Conservation (phyloP, 768 basidiomycete species). For the Pleurotus giganteus region DNA sequence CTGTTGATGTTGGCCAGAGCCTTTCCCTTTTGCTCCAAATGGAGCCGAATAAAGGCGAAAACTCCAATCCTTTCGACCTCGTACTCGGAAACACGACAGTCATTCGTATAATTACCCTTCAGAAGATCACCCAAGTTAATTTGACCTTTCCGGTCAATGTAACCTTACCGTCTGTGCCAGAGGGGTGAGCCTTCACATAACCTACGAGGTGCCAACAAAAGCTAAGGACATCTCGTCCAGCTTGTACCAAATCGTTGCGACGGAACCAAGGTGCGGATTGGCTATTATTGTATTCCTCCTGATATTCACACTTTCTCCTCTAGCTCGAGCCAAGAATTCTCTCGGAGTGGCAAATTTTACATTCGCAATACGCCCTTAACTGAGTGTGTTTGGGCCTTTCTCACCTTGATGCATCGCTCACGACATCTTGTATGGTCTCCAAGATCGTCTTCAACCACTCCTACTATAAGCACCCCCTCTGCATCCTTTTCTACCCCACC, state of each 20-base stretch:
- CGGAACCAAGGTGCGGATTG: background rate
- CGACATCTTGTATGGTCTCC: too few relatives aligned
- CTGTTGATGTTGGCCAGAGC: background rate
- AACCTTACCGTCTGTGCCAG: background rate
- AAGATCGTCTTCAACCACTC: too few relatives aligned
- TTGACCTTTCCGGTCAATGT: background rate
- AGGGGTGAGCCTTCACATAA: background rate
- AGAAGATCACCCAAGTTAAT: too few relatives aligned
- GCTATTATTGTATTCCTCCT: background rate
- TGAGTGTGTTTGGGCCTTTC: too few relatives aligned
- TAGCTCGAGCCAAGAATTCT: too few relatives aligned
- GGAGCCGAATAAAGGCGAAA: background rate
- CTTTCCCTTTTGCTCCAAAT: background rate
- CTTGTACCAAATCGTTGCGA: background rate
- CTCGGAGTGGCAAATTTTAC: too few relatives aligned
- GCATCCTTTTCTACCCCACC: background rate
- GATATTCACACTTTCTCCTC: too few relatives aligned
- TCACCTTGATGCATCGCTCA: too few relatives aligned
- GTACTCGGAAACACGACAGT: background rate
- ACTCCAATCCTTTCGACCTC: background rate
- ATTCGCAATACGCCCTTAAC: too few relatives aligned
- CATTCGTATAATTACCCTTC: background rate
- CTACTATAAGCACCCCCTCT: too few relatives aligned
- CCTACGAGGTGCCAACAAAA: too few relatives aligned
- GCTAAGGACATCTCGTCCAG: background rate